These are phyloP conservation scores for Pseudoneurospora amorphoporcata DNA, from an alignment of 495 filamentous ascomycete species.

Conservation along the genomic window DNA sequence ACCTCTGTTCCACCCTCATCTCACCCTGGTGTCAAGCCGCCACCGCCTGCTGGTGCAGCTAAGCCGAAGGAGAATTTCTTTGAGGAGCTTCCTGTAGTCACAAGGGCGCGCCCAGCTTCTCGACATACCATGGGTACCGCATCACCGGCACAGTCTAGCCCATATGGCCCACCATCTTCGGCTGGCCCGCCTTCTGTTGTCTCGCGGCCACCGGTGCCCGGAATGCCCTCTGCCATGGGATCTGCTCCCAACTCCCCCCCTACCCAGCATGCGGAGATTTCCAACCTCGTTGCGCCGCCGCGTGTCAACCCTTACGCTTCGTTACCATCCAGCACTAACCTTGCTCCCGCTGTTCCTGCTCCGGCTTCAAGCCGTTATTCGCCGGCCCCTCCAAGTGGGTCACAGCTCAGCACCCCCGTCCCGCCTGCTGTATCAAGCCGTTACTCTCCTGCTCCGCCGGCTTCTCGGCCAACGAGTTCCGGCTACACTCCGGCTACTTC, in stretches of 20 bases:
- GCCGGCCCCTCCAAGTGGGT: constrained; percentile 43
- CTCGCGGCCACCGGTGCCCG: constrained; percentile 11
- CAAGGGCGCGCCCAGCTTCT: constrained; percentile 45
- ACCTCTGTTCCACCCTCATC: constrained; percentile 24
- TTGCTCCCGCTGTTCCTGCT: constrained; percentile 32
- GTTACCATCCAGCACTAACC: constrained; percentile 29
- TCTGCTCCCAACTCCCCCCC: constrained; percentile 6
- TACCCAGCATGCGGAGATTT: constrained; percentile 16
- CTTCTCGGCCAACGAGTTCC: constrained; percentile 24
- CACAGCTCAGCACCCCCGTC: constrained; percentile 21
- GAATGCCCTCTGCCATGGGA: constrained; percentile 7
- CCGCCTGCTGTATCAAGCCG: constrained; percentile 34
- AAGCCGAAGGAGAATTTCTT: constrained; percentile 57
- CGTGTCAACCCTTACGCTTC: constrained; percentile 53
- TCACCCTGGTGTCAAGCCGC: constrained; percentile 17
- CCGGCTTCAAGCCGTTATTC: constrained; percentile 44
- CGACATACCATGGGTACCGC: constrained; percentile 25
- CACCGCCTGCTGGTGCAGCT: constrained; percentile 17
- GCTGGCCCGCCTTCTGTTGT: constrained; percentile 20
- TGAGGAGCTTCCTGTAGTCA: constrained; percentile 68
- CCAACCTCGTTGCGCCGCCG: constrained; percentile 43
- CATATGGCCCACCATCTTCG: constrained; percentile 20
- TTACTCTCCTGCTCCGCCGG: constrained; percentile 45
- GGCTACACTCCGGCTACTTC: constrained; percentile 30
- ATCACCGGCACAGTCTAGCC: constrained; percentile 29